phyloP scores from a whole-genome alignment of 2,329 filamentous ascomycete genomes.

The Ophiostoma quercus region DNA sequence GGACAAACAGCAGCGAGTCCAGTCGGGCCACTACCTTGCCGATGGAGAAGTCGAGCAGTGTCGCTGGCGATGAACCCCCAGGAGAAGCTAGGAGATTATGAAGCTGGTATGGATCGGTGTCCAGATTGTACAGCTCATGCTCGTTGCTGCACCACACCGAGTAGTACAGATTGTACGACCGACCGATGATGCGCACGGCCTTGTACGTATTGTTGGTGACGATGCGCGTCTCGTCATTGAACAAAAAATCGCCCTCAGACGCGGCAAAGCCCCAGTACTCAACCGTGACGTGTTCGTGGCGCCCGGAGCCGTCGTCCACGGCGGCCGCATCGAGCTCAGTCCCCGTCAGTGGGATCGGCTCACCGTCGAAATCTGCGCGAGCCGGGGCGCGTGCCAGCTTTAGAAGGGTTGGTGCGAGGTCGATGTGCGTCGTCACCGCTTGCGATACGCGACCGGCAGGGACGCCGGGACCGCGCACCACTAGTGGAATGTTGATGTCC shows the following conservation, averaged over 20 bases:
- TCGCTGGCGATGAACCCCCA: neutral
- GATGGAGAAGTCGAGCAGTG: conserved; percentile 37
- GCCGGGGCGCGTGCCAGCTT: neutral
- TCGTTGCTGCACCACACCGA: conserved; percentile 65
- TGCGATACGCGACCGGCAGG: conserved; percentile 38
- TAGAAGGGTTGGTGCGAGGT: conserved; percentile 58
- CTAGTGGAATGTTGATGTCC: conserved; percentile 55
- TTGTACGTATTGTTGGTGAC: conserved; percentile 55
- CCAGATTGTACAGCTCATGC: conserved; percentile 54
- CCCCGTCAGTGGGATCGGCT: neutral
- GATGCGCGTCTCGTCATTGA: conserved; percentile 26
- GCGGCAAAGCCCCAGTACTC: conserved; percentile 51
- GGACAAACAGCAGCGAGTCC: conserved; percentile 54
- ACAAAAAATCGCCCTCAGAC: conserved; percentile 36
- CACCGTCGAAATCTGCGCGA: neutral
- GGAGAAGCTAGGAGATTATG: conserved; percentile 31
- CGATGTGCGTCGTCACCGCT: conserved; percentile 54
- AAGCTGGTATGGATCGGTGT: conserved; percentile 51
- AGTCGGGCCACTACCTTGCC: conserved; percentile 46
- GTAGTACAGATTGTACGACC: conserved; percentile 58
- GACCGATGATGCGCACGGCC: conserved; percentile 48
- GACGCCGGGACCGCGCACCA: conserved; percentile 56
- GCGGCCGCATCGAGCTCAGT: neutral
- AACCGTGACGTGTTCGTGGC: conserved; percentile 38
- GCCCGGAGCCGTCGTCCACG: neutral